Base-by-base conservation (phyloP, 2,329 filamentous ascomycete genomes). In the Coleophoma cylindrospora region DNA sequence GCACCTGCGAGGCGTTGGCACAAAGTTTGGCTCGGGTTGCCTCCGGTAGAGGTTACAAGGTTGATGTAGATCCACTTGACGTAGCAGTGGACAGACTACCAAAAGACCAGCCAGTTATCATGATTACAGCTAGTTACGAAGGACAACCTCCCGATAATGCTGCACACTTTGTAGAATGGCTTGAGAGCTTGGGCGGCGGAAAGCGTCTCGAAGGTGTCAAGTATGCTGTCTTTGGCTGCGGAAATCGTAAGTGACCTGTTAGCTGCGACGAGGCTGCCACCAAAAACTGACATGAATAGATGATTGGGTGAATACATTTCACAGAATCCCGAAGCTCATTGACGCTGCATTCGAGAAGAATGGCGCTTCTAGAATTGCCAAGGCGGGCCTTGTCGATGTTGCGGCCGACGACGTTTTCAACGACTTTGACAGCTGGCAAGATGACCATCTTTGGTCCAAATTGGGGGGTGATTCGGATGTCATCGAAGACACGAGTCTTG, bases 91-190 rank as follows among this genome's bases (percentile, higher is more conserved):
- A 80, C 41, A 74, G 76, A 2, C 62, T 90, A 1, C 78, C 83
- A 0, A 79, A 73, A 46, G 74, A 78, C 19, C 73, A 76, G 8
- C 84, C 86, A 0, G 74, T 86, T 0, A 69, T 88, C 17, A 75
- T 91, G 46, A 74, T 91, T 54, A 83, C 82, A 0, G 77, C 86
- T 0, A 85, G 82, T 1, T 91, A 90, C 57, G 86, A 91, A 59
- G 87, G 87, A 1, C 75, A 87, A 49, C 83, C 87, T 0, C 80
- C 86, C 0, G 84, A 88, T 53, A 89, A 91, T 53, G 86, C 86
- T 0, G 74, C 72, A 0, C 75, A 79, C 46, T 90, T 90, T 59
- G 76, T 84, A n/a, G 69, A 74, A 17, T 90, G 86, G 86, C 65
- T 89, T 9, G 73, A 81, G 54, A 70, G 61, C 12, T 68, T 79